Evolutionary conservation across 1,139 yeast species (phyloP).

Genomic region (Kluyveromyces marxianus): DNA sequence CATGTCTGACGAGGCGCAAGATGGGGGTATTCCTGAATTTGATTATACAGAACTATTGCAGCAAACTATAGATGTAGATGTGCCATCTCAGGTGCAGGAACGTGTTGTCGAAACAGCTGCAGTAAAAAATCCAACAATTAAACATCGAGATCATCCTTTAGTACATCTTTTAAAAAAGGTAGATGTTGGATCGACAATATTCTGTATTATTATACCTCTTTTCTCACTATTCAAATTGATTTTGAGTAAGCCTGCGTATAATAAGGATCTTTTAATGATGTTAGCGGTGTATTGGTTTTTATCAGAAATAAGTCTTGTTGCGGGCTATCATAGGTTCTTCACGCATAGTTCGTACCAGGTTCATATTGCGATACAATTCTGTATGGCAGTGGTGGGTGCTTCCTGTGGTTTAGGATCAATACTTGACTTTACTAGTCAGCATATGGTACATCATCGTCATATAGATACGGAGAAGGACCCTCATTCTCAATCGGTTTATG

Average conservation of each 20-base stretch:
- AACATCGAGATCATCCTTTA: slow-evolving; percentile 19
- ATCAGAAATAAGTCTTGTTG: slow-evolving; percentile 39
- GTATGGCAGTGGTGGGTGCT: slow-evolving; percentile 48
- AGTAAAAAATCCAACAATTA: not conserved
- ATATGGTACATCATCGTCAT: slow-evolving; percentile 65
- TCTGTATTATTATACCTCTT: slow-evolving; percentile 20
- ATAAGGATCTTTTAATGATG: slow-evolving; percentile 26
- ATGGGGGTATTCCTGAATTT: slow-evolving; percentile 19
- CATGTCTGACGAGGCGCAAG: slow-evolving; percentile 8
- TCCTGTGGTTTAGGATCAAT: slow-evolving; percentile 58
- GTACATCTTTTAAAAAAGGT: slow-evolving; percentile 22
- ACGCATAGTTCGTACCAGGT: slow-evolving; percentile 50
- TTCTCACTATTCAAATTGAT: slow-evolving; percentile 13
- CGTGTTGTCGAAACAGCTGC: not conserved
- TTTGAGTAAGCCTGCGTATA: slow-evolving; percentile 18
- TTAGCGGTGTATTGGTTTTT: slow-evolving; percentile 35
- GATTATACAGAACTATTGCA: slow-evolving; percentile 14
- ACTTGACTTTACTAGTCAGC: slow-evolving; percentile 57
- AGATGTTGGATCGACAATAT: slow-evolving; percentile 16
- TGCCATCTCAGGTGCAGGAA: too few relatives aligned
- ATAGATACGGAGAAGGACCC: slow-evolving; percentile 65
- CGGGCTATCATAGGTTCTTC: slow-evolving; percentile 61
- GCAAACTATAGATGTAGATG: not conserved
- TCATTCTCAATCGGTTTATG: slow-evolving; percentile 37
- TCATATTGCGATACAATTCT: slow-evolving; percentile 33